These are phyloP conservation scores for Cercospora sp. DNA, from an alignment of 2,329 filamentous ascomycete genomes.

Conservation along the genomic window DNA sequence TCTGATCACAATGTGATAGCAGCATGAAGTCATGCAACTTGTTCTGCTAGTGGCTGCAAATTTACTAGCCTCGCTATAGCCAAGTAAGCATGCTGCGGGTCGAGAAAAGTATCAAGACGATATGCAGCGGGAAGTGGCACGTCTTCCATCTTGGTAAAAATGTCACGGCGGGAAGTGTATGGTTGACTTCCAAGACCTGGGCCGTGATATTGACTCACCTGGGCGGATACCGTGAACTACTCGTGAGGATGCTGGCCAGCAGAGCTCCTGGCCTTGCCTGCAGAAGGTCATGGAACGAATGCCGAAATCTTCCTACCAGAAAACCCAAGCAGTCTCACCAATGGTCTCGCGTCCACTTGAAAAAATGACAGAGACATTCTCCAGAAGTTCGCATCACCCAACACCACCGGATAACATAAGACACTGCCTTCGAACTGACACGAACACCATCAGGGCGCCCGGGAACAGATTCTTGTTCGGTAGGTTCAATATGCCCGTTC, in stretches of 20 bases:
- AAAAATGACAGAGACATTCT: neutral
- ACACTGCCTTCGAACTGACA: neutral
- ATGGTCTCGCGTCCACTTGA: neutral
- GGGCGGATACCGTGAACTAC: neutral
- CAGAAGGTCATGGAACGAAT: neutral
- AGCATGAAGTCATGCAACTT: neutral
- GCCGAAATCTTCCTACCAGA: neutral
- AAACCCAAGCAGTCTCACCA: neutral
- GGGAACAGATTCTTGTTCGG: neutral
- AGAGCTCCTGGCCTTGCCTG: neutral
- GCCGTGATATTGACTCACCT: neutral
- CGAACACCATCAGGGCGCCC: neutral
- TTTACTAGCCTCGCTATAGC: neutral
- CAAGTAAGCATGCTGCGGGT: neutral
- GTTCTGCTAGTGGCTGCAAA: neutral
- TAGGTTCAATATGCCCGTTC: slow-evolving; percentile 3
- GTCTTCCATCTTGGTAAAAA: neutral
- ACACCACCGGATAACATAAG: neutral
- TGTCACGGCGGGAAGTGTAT: neutral
- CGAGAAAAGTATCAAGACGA: neutral
- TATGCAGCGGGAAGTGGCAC: neutral
- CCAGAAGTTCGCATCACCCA: neutral
- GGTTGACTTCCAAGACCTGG: neutral
- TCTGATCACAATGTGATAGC: neutral
- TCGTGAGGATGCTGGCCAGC: neutral